These are phyloP conservation scores for Dacryopinax spathularia DNA, from an alignment of 768 basidiomycete species.

Conservation along the genomic window DNA sequence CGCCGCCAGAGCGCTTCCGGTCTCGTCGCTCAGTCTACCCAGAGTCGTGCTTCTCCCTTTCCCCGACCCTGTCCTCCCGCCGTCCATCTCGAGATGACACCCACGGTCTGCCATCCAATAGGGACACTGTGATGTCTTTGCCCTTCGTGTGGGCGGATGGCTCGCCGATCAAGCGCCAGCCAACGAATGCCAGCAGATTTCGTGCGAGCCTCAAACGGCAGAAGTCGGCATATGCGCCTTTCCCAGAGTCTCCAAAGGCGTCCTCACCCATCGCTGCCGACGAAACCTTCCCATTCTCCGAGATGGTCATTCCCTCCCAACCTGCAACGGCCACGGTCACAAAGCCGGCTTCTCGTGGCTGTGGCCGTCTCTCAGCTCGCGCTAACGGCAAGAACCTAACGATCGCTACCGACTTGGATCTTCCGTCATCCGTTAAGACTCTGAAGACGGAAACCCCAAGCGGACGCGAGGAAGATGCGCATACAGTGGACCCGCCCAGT, in stretches of 20 bases:
- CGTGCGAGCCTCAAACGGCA: not conserved
- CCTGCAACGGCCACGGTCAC: not conserved
- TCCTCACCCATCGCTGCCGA: not conserved
- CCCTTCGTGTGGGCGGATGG: conserved; percentile 1
- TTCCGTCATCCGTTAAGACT: not conserved
- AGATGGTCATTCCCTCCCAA: not conserved
- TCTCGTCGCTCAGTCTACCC: not conserved
- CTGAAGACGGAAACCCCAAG: not conserved
- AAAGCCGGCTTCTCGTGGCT: not conserved
- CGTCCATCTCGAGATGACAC: not conserved
- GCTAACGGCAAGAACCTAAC: not conserved
- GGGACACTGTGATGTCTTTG: not conserved
- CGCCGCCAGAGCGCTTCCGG: not conserved
- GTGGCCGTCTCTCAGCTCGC: not conserved
- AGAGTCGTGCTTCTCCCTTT: not conserved
- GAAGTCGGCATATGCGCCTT: conserved; percentile 1
- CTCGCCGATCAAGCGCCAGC: not conserved
- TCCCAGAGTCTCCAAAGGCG: not conserved
- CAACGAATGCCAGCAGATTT: not conserved
- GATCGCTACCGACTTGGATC: not conserved
- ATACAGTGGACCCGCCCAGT: not conserved
- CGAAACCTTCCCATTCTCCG: not conserved
- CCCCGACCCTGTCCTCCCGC: not conserved
- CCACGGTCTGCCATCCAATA: not conserved
- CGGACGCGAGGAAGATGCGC: not conserved